Conservation (phyloP, 2,329 filamentous ascomycete genomes). For the Neophaeococcomyces mojaviensis region DNA sequence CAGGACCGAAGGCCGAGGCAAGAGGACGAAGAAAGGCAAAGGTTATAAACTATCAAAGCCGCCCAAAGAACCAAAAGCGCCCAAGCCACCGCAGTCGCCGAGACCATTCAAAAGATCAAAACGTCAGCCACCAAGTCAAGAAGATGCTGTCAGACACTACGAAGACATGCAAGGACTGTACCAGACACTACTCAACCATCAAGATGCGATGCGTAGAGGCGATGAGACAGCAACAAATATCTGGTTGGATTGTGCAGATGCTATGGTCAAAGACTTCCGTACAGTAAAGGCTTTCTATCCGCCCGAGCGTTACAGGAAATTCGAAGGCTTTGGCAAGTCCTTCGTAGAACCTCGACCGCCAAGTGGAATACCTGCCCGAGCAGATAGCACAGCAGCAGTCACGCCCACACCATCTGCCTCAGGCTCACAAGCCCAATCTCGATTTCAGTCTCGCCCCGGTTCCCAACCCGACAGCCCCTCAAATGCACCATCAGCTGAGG, state of each 20-base stretch:
- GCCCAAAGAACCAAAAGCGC: constrained; percentile 5
- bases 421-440: too few species aligned
- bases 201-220: constrained; percentile 42
- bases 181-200: constrained; percentile 40
- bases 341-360: neutral
- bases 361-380: neutral
- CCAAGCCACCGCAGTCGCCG: constrained; percentile 14
- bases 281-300: constrained; percentile 55
- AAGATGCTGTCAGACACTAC: constrained; percentile 31
- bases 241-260: constrained; percentile 53
- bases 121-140: constrained; percentile 23
- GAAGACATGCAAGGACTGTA: constrained; percentile 40
- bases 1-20: too few species aligned
- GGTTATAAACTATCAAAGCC: constrained; percentile 23
- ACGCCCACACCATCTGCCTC: neutral
- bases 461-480: too few species aligned
- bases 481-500: too few species aligned
- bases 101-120: constrained; percentile 17
- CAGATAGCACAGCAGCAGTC: neutral
- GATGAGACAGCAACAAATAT: constrained; percentile 44
- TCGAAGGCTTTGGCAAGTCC: constrained; percentile 39
- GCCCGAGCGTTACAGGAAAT: constrained; percentile 42
- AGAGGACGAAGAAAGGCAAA: too few species aligned
- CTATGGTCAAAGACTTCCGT: constrained; percentile 53
- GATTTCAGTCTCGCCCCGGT: too few species aligned